Evolutionary conservation across 2,329 filamentous ascomycete species (phyloP).

Genomic region (Lachnellula arida): DNA sequence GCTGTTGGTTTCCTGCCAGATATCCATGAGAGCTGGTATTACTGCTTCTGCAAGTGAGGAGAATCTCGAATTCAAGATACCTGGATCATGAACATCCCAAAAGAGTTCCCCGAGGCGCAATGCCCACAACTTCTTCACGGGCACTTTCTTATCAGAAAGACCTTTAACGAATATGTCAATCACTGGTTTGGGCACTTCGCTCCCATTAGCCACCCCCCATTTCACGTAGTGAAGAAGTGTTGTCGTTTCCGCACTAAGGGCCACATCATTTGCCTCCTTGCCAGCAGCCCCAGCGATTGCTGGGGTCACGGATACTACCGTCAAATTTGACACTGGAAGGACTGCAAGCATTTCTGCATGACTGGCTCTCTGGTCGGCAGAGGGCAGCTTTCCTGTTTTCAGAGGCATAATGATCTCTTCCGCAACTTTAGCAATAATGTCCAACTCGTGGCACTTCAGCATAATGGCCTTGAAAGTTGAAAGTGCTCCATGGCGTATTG

Average conservation of each 20-base stretch:
- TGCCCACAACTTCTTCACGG: slow-evolving; percentile 75
- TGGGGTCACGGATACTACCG: slow-evolving; percentile 62
- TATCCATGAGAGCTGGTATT: slow-evolving; percentile 55
- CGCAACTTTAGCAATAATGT: slow-evolving; percentile 60
- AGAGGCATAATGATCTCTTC: slow-evolving; percentile 76
- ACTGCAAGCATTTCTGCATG: slow-evolving; percentile 75
- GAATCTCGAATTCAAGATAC: slow-evolving; percentile 44
- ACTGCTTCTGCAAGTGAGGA: slow-evolving; percentile 49
- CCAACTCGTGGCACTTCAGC: slow-evolving; percentile 51
- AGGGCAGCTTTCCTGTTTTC: slow-evolving; percentile 77
- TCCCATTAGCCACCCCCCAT: slow-evolving; percentile 56
- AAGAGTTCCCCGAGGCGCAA: slow-evolving; percentile 68
- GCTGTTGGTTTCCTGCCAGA: slow-evolving; percentile 70
- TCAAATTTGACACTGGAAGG: slow-evolving; percentile 53
- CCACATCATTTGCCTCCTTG: slow-evolving; percentile 87
- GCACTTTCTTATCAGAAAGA: slow-evolving; percentile 75
- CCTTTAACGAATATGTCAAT: slow-evolving; percentile 75
- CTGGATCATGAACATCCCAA: slow-evolving; percentile 47
- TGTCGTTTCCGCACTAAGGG: slow-evolving; percentile 69
- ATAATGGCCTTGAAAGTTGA: slow-evolving; percentile 70
- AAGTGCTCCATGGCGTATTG: slow-evolving; percentile 71
- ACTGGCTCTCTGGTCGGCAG: slow-evolving; percentile 76
- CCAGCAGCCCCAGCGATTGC: slow-evolving; percentile 63
- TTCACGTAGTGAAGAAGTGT: slow-evolving; percentile 63
- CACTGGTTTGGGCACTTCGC: slow-evolving; percentile 60